Base-by-base conservation (phyloP, 805 yeast species). In the Wickerhamiella parazyma region DNA sequence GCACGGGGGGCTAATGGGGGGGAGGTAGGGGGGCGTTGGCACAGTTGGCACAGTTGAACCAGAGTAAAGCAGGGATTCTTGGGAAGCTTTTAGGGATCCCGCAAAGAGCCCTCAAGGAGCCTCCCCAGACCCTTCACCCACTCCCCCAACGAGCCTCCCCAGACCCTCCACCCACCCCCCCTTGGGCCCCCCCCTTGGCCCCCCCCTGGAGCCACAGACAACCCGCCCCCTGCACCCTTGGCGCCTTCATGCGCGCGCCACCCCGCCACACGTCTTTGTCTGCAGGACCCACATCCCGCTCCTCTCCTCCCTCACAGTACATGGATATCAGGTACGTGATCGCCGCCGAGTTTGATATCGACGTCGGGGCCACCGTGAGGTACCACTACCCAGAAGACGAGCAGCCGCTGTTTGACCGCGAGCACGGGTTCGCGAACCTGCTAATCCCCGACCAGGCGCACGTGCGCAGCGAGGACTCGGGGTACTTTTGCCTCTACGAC, bases 321-420 rank as follows among this genome's bases (percentile, higher is more conserved):
- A 49, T 49, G 51, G 71, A 75, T 51, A 71, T 73, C 12, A 72
- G 72, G 42, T 78, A 68, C 54, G 68, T 80, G 18, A 52, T 84
- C 25, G 69, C 85, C 5, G 81, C 89, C 1, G 87, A 81, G 60
- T 86, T 85, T 58, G 91, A 85, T 57, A 75, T 78, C 49, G 78
- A 73, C 52, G 67, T 74, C 44, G 95, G 95, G 0, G 78, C 91
- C 0, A 65, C 72, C 3, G 61, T 85, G 25, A 65, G 66, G 42
- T 71, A 72, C 50, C 86, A 78, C 53, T 68, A 71, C 41, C 89
- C 93, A 2, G 48, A 43, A 20, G 49, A 22, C 17, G 36, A 33
- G 12, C 46, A 44, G 37, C 45, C 49, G 19, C 49, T 35, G 47
- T 55, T 36, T 50, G 45, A 51, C 46, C 42, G 44, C 26, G 50